Evolutionary conservation across 345 rosid genomes (phyloP).

Genomic region (Capsella bursapastoris): DNA sequence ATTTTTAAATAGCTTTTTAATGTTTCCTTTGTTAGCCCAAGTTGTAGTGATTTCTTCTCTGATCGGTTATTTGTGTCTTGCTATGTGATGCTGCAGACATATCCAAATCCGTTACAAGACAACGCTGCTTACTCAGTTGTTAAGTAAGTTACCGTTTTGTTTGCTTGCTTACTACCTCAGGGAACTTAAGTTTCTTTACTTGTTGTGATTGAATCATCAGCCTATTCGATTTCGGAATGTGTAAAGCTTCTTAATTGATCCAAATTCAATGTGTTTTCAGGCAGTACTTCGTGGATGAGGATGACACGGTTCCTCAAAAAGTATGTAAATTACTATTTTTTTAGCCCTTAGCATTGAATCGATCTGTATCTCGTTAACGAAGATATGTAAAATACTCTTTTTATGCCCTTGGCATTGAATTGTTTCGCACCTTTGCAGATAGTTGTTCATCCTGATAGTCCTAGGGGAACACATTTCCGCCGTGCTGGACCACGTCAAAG

Average conservation of each 20-base stretch:
- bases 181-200: background rate
- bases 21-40: background rate
- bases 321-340: constrained; percentile 39
- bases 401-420: background rate
- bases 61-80: constrained; percentile 17
- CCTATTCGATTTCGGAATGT: constrained; percentile 3
- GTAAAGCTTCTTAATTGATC: constrained; percentile 2
- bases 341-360: background rate
- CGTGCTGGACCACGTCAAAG: constrained; percentile 96
- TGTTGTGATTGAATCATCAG: constrained; percentile 7
- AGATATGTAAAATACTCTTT: constrained; percentile 26
- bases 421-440: constrained; percentile 44
- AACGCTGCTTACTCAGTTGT: constrained; percentile 91
- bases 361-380: background rate
- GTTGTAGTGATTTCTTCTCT: background rate
- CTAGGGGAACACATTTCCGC: constrained; percentile 82
- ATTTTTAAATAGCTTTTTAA: background rate
- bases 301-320: constrained; percentile 81
- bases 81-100: constrained; percentile 57
- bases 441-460: constrained; percentile 72
- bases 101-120: constrained; percentile 84
- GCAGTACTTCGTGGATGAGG: constrained; percentile 85
- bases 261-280: constrained; percentile 48
- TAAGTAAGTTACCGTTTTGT: constrained; percentile 60
- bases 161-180: background rate